These are phyloP conservation scores for Neospermospora avenae DNA, from an alignment of 2,329 filamentous ascomycete genomes.

Conservation along the genomic window DNA sequence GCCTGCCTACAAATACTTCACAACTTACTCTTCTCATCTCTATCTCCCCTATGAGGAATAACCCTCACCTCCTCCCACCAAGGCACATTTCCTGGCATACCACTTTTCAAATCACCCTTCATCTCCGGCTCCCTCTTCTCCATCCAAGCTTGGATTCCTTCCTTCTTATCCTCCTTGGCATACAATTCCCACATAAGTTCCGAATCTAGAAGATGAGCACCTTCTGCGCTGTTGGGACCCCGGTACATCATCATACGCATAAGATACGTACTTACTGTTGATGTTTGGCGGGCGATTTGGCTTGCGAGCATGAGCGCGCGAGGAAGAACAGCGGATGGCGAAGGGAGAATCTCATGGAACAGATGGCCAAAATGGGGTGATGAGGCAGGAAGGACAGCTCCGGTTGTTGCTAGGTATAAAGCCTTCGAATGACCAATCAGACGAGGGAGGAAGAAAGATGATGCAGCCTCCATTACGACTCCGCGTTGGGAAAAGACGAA, in stretches of 20 bases:
- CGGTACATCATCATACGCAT: constrained; percentile 70
- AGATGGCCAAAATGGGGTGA: constrained; percentile 33
- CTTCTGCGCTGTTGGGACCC: constrained; percentile 56
- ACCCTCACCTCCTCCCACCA: constrained; percentile 47
- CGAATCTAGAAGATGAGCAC: constrained; percentile 65
- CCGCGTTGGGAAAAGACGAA: constrained; percentile 72
- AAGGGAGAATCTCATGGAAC: too few species aligned
- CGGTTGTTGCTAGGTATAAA: constrained; percentile 63
- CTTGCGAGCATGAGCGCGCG: constrained; percentile 62
- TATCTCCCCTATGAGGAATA: not conserved
- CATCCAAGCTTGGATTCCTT: constrained; percentile 53
- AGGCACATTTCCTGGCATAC: constrained; percentile 51
- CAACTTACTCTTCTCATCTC: not conserved
- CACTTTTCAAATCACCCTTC: constrained; percentile 48
- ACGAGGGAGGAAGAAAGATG: constrained; percentile 67
- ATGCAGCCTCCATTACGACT: constrained; percentile 67
- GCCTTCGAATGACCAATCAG: constrained; percentile 62
- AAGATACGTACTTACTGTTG: constrained; percentile 57
- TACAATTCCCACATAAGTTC: constrained; percentile 58
- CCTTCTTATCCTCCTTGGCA: constrained; percentile 51
- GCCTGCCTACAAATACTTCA: not conserved
- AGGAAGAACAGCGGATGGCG: constrained; percentile 53
- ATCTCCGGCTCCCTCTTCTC: constrained; percentile 56
- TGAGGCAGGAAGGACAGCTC: constrained; percentile 50
- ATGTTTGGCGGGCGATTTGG: constrained; percentile 64